Evolutionary conservation across 1,284 basidiomycete genomes (phyloP).

Genomic region (Neonothopanus nambi): DNA sequence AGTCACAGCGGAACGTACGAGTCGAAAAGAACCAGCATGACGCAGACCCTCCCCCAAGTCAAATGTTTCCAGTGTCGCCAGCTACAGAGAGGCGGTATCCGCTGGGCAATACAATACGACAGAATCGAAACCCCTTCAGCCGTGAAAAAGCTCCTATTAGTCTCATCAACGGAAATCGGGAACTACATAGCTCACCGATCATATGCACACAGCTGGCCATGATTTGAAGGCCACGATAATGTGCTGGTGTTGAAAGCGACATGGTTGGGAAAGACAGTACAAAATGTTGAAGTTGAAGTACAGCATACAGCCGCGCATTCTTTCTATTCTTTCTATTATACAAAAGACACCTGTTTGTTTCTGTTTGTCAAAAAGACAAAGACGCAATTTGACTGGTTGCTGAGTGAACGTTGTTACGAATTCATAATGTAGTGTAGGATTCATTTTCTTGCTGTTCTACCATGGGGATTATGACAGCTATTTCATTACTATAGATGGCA

Average conservation of each 20-base stretch:
- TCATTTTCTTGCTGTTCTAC: no score
- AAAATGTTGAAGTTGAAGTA: no score
- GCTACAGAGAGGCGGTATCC: conserved; percentile 6
- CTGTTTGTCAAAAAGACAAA: no score
- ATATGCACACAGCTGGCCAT: not conserved
- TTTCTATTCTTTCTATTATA: no score
- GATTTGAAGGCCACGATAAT: conserved; percentile 1
- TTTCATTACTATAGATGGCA: no score
- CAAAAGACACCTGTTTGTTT: no score
- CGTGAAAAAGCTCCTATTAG: no score
- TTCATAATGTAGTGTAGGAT: no score
- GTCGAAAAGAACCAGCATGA: conserved; percentile 12
- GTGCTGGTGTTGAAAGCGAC: not conserved
- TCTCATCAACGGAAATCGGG: not conserved
- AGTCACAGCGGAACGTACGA: conserved; percentile 8
- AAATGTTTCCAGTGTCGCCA: conserved; percentile 14
- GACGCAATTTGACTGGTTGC: no score
- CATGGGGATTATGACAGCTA: no score
- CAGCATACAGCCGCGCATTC: no score
- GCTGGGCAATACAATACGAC: conserved; percentile 14
- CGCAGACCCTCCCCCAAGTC: conserved; percentile 14
- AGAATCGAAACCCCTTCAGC: conserved; percentile 8
- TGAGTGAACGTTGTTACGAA: no score
- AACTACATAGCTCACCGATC: not conserved
- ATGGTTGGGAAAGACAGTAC: not conserved